Conservation (phyloP, 768 basidiomycete genomes). For the Tricholomella constricta region DNA sequence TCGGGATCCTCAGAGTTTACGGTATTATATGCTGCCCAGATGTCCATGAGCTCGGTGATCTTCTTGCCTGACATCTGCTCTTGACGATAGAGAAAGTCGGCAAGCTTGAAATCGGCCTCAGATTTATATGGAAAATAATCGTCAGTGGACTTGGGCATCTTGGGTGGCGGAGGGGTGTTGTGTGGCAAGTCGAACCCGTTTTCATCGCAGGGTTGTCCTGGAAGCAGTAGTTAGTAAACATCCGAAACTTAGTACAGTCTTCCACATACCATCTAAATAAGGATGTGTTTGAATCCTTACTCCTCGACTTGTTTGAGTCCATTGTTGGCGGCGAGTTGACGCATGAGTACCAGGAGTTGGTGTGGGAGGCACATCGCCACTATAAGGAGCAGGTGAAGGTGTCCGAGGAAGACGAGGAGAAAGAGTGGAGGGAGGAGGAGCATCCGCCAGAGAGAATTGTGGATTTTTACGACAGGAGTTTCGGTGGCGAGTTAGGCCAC, state of each 20-base stretch:
- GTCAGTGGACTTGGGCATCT: not conserved
- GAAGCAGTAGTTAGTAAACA: not conserved
- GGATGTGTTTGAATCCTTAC: no score
- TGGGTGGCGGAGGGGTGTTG: not conserved
- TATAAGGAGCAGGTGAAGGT: no score
- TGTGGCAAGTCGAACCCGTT: not conserved
- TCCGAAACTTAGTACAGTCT: not conserved
- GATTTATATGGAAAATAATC: slow-evolving; percentile 1
- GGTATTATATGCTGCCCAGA: not conserved
- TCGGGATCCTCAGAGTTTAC: not conserved
- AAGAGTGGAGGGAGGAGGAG: no score
- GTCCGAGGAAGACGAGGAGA: no score
- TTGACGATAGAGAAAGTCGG: slow-evolving; percentile 8
- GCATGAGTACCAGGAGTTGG: no score
- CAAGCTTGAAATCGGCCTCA: not conserved
- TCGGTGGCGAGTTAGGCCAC: not conserved
- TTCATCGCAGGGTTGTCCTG: not conserved
- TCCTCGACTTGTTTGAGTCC: no score
- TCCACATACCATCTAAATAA: not conserved
- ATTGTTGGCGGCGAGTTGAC: no score
- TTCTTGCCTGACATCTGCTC: slow-evolving; percentile 5
- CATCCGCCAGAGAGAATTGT: not conserved
- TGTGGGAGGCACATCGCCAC: no score
- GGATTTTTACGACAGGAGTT: not conserved
- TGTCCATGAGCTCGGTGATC: not conserved